Base-by-base conservation (phyloP, 1,284 basidiomycete genomes). In the Macrocystidia cucumis region DNA sequence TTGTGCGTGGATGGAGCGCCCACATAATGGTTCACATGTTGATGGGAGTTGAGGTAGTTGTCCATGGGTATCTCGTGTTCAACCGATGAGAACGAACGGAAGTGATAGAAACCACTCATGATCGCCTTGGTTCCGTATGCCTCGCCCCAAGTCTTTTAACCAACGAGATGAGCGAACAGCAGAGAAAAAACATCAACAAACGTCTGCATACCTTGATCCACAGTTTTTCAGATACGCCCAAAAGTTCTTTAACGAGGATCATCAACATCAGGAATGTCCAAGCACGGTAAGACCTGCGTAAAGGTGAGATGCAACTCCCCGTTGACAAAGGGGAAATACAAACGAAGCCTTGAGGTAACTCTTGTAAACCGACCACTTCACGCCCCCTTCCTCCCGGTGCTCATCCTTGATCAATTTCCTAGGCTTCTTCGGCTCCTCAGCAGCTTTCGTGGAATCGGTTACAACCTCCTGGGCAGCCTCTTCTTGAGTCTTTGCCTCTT, bases 291-390 rank as follows among this genome's bases (percentile, higher is more conserved):
- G 67, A 78, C 19, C 72, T 84, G 54, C 9, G 11, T 9, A 30
- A 14, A 20, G 17, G 13, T 6, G 6, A 4, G 16, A 12, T 1
- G 21, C 27, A 11, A 16, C 4, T 4, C 12, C 16, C 14, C 21
- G 28, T 27, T 9, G 38, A 23, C 45, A 44, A 33, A 31, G 37
- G 25, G 20, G 4, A 54, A n/a, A n/a, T n/a, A n/a, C 53, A 28
- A 40, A 78, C 75, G 78, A 80, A 27, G 78, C 79, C 46, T 72
- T 67, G 39, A 91, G 63, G 53, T 91, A 91, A 9, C 74, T 79
- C 43, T 79, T 77, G 54, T 91, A 91, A 29, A 89, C 79, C 2
- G 57, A 52, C 80, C 81, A 85, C 50, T 88, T 86, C 22, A 91
- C 87, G 34, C 74, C 72, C 2, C 87, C 87, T 1, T 69, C 66